phyloP scores from a whole-genome alignment of 2,329 filamentous ascomycete genomes.

The Eutypa lata region DNA sequence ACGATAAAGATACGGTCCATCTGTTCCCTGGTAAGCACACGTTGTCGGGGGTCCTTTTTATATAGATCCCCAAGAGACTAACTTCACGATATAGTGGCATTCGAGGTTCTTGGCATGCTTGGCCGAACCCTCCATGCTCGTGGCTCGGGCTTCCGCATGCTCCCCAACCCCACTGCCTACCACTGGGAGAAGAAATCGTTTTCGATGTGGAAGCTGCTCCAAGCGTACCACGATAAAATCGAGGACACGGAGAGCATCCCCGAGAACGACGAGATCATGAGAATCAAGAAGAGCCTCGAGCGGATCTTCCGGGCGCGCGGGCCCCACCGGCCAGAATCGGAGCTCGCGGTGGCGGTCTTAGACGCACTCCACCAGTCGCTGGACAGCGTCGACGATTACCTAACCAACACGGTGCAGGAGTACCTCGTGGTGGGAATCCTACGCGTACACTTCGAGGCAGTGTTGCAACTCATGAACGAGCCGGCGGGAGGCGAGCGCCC shows the following conservation, averaged over 20 bases:
- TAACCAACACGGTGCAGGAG: slow-evolving; percentile 27
- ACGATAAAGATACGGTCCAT: slow-evolving; percentile 40
- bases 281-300: slow-evolving; percentile 9
- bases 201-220: slow-evolving; percentile 39
- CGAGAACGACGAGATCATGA: slow-evolving; percentile 4
- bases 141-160: slow-evolving; percentile 47
- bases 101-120: slow-evolving; percentile 59
- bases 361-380: slow-evolving; percentile 39
- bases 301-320: slow-evolving; percentile 9
- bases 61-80: not conserved
- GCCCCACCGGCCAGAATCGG: slow-evolving; percentile 7
- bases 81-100: slow-evolving; percentile 40
- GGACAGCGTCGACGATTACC: slow-evolving; percentile 39
- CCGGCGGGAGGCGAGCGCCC: slow-evolving; percentile 21
- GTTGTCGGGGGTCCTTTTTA: too few species aligned
- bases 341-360: slow-evolving; percentile 34
- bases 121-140: slow-evolving; percentile 47
- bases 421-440: slow-evolving; percentile 42
- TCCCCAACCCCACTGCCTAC: slow-evolving; percentile 55
- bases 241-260: slow-evolving; percentile 11
- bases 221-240: slow-evolving; percentile 34
- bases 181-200: slow-evolving; percentile 51
- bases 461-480: slow-evolving; percentile 44
- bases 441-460: slow-evolving; percentile 47
- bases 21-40: slow-evolving; percentile 44